Evolutionary conservation across 805 yeast genomes (phyloP), one percentile per base, ranked within the genome.

Genomic region (Lachancea dasiensis): DNA sequence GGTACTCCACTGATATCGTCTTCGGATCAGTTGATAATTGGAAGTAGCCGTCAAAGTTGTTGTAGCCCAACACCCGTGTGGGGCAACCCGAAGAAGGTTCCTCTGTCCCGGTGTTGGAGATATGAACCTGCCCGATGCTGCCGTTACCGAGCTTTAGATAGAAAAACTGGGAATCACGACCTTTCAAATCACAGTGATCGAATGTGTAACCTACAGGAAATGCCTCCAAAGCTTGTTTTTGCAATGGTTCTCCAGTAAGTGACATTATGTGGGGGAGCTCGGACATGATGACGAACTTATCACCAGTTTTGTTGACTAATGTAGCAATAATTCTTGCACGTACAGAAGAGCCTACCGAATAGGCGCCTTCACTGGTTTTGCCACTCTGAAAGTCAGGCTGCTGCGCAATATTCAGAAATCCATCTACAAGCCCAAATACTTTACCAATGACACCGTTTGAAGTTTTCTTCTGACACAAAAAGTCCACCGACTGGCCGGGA

Each of bases 401-500:
- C 46, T 89, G 95, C 13, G 87, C 66, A 32, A 78, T 62, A 40
- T 76, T 81, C 24, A 86, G 65, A 0, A 89, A 75, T 11, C 81
- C 94, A 46, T 80, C 78, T 14, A 81, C 72, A 40, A 84, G 62
- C 38, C 95, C 96, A 48, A 79, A 79, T 0, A 77, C 79, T 55
- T 78, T 82, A 46, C 83, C 75, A n/a, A 71, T 60, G 13, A 86
- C 60, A 44, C 98, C 98, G 25, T 73, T 61, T 6, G 65, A 56
- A 19, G 70, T 60, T 15, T 77, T 71, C 6, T 76, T 78, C 15
- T 81, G 70, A 15, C 87, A 72, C 20, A 80, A 62, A 5, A 87
- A 83, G 41, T 83, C 86, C 7, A 89, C 86, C 8, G 79, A 53
- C 46, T 79, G 74, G 51, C 98, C 99, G 3, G 99, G 95, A 26